phyloP scores from a whole-genome alignment of 1,139 yeast species.

The Suhomyces panamericanus region DNA sequence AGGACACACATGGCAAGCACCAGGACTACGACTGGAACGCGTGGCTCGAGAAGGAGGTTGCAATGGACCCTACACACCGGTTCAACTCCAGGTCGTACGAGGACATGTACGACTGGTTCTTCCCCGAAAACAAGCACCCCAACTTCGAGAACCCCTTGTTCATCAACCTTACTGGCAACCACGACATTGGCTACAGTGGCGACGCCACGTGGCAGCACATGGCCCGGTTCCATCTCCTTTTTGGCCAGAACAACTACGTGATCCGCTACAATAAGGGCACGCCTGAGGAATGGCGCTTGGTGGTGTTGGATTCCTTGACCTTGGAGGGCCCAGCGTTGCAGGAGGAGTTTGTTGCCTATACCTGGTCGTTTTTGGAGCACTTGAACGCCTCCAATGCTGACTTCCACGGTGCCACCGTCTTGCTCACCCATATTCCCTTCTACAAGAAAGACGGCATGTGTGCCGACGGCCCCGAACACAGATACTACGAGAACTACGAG shows the following conservation, averaged over 20 bases:
- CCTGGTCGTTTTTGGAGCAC: slow-evolving; percentile 70
- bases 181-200: slow-evolving; percentile 93
- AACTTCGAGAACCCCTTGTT: slow-evolving; percentile 54
- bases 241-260: slow-evolving; percentile 85
- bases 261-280: slow-evolving; percentile 64
- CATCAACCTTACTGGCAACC: slow-evolving; percentile 88
- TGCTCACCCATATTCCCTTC: slow-evolving; percentile 88
- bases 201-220: slow-evolving; percentile 92
- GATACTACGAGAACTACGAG: slow-evolving; percentile 58
- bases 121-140: slow-evolving; percentile 32
- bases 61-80: slow-evolving; percentile 41
- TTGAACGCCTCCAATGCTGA: slow-evolving; percentile 46
- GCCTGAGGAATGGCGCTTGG: slow-evolving; percentile 75
- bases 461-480: slow-evolving; percentile 74
- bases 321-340: slow-evolving; percentile 91
- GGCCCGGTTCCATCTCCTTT: slow-evolving; percentile 68
- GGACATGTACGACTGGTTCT: slow-evolving; percentile 68
- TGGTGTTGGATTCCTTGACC: slow-evolving; percentile 78
- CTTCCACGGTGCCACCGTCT: slow-evolving; percentile 75
- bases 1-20: slow-evolving; percentile 49
- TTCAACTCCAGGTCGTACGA: slow-evolving; percentile 53
- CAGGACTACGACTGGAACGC: slow-evolving; percentile 55
- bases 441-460: slow-evolving; percentile 80
- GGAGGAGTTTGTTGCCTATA: slow-evolving; percentile 61
- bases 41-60: slow-evolving; percentile 42